Conservation (phyloP, 805 yeast species). For the Kodamaea restingae region DNA sequence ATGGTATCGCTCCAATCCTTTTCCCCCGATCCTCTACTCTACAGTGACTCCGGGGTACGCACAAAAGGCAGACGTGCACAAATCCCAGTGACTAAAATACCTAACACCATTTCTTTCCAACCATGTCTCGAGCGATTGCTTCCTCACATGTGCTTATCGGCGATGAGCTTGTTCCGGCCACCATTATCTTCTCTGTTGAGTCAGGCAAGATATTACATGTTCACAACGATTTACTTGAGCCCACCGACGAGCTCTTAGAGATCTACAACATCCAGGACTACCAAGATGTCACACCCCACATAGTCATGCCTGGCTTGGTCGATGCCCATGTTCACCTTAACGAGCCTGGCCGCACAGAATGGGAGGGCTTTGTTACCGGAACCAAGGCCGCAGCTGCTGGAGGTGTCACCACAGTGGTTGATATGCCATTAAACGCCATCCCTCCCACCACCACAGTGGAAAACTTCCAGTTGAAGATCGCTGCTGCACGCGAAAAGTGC, state of each 20-base stretch:
- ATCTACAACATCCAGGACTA: conserved; percentile 43
- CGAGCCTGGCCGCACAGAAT: conserved; percentile 97
- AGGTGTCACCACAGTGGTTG: conserved; percentile 93
- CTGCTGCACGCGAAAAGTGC: conserved; percentile 74
- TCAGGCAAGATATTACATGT: conserved; percentile 55
- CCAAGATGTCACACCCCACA: conserved; percentile 57
- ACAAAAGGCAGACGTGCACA: no score
- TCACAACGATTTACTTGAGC: conserved; percentile 27
- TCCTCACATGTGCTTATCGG: conserved; percentile 56
- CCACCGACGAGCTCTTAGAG: conserved; percentile 37
- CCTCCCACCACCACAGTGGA: conserved; percentile 90
- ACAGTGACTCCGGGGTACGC: no score
- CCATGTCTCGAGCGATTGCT: conserved; percentile 59
- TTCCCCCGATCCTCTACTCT: no score
- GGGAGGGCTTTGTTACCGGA: conserved; percentile 98
- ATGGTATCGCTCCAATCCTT: no score
- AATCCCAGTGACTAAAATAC: no score
- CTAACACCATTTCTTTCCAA: no score
- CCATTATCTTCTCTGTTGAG: conserved; percentile 54
- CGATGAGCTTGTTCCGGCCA: conserved; percentile 50
- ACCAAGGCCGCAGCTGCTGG: conserved; percentile 93
- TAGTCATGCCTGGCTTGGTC: conserved; percentile 83
- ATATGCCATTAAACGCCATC: conserved; percentile 93
- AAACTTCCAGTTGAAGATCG: conserved; percentile 68
- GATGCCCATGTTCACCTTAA: conserved; percentile 93